Evolutionary conservation across 1,284 basidiomycete species (phyloP).

Genomic region (Jaminaea rosea): DNA sequence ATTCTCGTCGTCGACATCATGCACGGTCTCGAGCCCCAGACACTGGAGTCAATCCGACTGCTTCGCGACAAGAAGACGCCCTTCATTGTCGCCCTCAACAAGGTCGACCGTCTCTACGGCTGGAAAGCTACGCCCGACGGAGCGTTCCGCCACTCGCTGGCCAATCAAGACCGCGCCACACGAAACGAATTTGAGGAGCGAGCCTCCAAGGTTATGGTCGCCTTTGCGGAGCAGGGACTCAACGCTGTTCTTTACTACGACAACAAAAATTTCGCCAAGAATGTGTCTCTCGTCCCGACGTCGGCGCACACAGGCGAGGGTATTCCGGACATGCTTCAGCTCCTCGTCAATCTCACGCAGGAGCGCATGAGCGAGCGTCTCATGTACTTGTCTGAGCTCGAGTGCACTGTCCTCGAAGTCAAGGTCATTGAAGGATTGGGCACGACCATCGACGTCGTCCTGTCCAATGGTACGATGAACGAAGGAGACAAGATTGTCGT

Average conservation of each 20-base stretch:
- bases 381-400: slow-evolving; percentile 96
- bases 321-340: slow-evolving; percentile 98
- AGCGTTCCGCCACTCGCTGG: slow-evolving; percentile 82
- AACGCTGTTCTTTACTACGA: slow-evolving; percentile 94
- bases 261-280: slow-evolving; percentile 88
- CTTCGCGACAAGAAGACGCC: slow-evolving; percentile 91
- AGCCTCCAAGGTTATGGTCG: slow-evolving; percentile 71
- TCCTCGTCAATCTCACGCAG: slow-evolving; percentile 93
- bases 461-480: slow-evolving; percentile 85
- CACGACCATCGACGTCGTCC: slow-evolving; percentile 93
- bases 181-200: slow-evolving; percentile 91
- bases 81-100: slow-evolving; percentile 98
- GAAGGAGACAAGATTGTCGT: slow-evolving; percentile 94
- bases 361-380: slow-evolving; percentile 93
- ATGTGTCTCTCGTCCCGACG: slow-evolving; percentile 93
- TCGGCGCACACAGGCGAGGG: slow-evolving; percentile 97
- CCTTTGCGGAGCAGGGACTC: slow-evolving; percentile 93
- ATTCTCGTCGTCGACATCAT: slow-evolving; percentile 99
- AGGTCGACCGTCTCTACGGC: slow-evolving; percentile 97
- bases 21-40: slow-evolving; percentile 96
- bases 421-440: slow-evolving; percentile 98
- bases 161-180: slow-evolving; percentile 71
- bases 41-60: slow-evolving; percentile 86
- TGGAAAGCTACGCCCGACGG: slow-evolving; percentile 87
- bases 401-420: slow-evolving; percentile 98